Evolutionary conservation across 1,284 basidiomycete species (phyloP), one percentile per base, ranked within the genome.

Genomic region (Amylostereum areolatum): DNA sequence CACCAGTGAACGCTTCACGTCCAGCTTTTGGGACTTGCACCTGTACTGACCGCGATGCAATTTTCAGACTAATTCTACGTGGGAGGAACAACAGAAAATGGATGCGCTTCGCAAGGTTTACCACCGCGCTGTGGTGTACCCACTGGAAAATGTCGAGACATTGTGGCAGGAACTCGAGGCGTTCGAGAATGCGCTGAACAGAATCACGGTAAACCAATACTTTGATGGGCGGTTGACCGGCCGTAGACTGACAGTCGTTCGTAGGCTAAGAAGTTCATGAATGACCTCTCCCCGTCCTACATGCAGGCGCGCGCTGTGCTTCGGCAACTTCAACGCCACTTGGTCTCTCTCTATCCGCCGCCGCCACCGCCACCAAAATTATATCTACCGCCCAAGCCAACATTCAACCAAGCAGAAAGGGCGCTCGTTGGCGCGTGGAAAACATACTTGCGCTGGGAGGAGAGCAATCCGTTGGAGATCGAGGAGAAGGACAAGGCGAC

Each of bases 11-110:
- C n/a, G n/a, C n/a, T n/a, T n/a, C n/a, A n/a, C n/a, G n/a, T n/a
- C n/a, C n/a, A n/a, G n/a, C n/a, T n/a, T n/a, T n/a, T n/a, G n/a
- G n/a, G n/a, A 43, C 37, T 48, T 47, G 35, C 30, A 35, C 37
- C 49, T 27, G 41, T 47, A 35, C 36, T 41, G 37, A 54, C 46
- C 39, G 8, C 27, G 5, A 37, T 46, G 24, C 28, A 37, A 40
- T 39, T 12, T 43, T 18, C 50, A 89, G 82, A 74, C 82, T 2
- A 78, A 77, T 12, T 88, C 85, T 40, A 89, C 90, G 25, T 98
- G 95, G 95, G 94, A 98, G 64, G 85, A 90, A 56, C 92, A 96
- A 60, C 92, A 96, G 64, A 93, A 95, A 66, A 94, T 93, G 84
- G 96, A 98, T 60, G 80, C 83, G 3, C 74, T 99, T 3, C 85